Conservation (phyloP, 768 basidiomycete genomes). For the Crucibulum laeve region DNA sequence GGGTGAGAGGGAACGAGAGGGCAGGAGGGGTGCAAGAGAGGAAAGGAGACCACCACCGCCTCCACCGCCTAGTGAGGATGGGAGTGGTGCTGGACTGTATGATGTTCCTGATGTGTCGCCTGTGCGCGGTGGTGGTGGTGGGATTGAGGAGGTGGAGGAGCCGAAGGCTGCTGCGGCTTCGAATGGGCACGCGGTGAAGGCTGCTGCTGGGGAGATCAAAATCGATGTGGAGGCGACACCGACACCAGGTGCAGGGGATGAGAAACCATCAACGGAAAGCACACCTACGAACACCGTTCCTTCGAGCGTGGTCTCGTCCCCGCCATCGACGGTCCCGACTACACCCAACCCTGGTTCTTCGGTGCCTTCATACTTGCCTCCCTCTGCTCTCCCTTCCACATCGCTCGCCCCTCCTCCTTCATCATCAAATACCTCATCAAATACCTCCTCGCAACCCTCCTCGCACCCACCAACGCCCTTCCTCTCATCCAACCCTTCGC, state of each 20-base stretch:
- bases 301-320: too few species aligned
- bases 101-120: slow-evolving; percentile 10
- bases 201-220: too few species aligned
- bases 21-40: slow-evolving; percentile 16
- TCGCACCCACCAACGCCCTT: background rate
- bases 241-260: too few species aligned
- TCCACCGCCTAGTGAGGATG: slow-evolving; percentile 24
- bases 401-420: too few species aligned
- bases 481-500: background rate
- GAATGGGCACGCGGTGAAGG: too few species aligned
- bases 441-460: background rate
- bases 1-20: slow-evolving; percentile 21
- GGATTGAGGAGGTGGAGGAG: background rate
- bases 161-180: background rate
- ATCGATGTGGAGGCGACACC: too few species aligned
- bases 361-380: too few species aligned
- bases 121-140: background rate
- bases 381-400: too few species aligned
- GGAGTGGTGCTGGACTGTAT: slow-evolving; percentile 8
- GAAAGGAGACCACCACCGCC: slow-evolving; percentile 18
- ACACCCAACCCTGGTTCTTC: too few species aligned
- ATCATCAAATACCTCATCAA: background rate
- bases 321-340: too few species aligned
- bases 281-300: too few species aligned
- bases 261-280: too few species aligned